Evolutionary conservation across 345 rosid genomes (phyloP).

Genomic region (Heritiera littoralis): DNA sequence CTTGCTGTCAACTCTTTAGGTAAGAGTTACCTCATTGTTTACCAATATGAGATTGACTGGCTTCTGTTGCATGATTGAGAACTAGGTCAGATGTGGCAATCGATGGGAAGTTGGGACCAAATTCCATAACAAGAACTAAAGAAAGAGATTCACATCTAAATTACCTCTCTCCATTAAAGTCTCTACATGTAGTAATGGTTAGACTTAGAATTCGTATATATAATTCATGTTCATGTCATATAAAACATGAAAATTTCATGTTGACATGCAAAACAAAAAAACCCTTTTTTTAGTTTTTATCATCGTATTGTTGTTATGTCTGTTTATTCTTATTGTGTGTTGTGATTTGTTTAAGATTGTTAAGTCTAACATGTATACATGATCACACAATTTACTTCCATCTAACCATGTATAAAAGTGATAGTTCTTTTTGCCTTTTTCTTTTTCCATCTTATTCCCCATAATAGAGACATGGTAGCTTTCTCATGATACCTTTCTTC

Average conservation of each 20-base stretch:
- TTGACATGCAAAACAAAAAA: too few species aligned
- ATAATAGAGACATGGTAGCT: background rate
- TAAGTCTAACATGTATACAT: background rate
- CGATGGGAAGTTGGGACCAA: constrained; percentile 11
- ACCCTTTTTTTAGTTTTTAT: too few species aligned
- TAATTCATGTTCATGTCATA: too few species aligned
- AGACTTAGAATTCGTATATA: too few species aligned
- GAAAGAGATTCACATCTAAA: background rate
- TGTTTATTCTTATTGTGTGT: too few species aligned
- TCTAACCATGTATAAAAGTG: background rate
- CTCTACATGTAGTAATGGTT: background rate
- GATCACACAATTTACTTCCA: background rate
- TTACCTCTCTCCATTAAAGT: constrained; percentile 1
- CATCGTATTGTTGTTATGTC: too few species aligned
- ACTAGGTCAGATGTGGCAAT: constrained; percentile 14
- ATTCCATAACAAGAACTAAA: background rate
- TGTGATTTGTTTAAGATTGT: too few species aligned
- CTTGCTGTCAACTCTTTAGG: constrained; percentile 20
- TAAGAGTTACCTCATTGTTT: constrained; percentile 6
- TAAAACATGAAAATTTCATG: too few species aligned
- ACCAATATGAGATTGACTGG: constrained; percentile 12
- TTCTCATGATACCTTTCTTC: background rate
- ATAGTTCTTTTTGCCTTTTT: too few species aligned
- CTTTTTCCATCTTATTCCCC: background rate
- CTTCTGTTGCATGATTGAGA: constrained; percentile 4